Evolutionary conservation across 2,329 filamentous ascomycete genomes (phyloP), one percentile per base, ranked within the genome.

Genomic region (Penicillium freii): DNA sequence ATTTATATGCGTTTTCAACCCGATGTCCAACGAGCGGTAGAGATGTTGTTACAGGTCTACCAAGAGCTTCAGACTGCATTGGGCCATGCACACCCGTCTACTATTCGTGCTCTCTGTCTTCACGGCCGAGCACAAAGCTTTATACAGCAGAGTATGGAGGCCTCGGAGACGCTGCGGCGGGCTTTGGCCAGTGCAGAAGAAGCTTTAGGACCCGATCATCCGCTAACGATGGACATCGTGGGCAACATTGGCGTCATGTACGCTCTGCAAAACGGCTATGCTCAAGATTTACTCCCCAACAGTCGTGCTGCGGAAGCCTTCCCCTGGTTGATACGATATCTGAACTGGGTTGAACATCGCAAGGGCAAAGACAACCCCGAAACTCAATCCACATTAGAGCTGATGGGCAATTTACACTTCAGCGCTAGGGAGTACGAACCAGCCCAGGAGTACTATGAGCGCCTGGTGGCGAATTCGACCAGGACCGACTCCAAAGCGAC

Each of bases 111-210:
- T 11, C 51, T 70, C 43, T 62, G 60, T 5, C 58, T 71, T 0
- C 58, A 65, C 9, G 70, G 66, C 1, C 61, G 58, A 11, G 64
- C 56, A 5, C 60, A 68, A 31, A 60, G 60, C 9, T 57, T 67
- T 15, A 51, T 60, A 3, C 57, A 67, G 11, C 58, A 62, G 46
- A 58, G 49, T 5, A 55, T 65, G 15, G 56, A 60, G 15, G 62
- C 69, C 0, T 71, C 67, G 2, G 70, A 72, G 50, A 69, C 65
- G 0, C 55, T 71, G n/a, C 69, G 70, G 0, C 69, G 69, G 11
- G 69, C 66, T 7, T 63, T 72, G 1, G 60, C 69, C 1, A 63
- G 58, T 7, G 66, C 68, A 0, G 70, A 72, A 33, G 69, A 72
- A 50, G 40, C 54, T 0, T 50, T 71, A 0, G 70, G 70, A 0